A percentile compares a stretch with the other conserved stretches of the same genome.
These are phyloP conservation scores for Epicoccum sorghinum DNA, from an alignment of 2,329 filamentous ascomycete genomes.

Conservation along the genomic window DNA sequence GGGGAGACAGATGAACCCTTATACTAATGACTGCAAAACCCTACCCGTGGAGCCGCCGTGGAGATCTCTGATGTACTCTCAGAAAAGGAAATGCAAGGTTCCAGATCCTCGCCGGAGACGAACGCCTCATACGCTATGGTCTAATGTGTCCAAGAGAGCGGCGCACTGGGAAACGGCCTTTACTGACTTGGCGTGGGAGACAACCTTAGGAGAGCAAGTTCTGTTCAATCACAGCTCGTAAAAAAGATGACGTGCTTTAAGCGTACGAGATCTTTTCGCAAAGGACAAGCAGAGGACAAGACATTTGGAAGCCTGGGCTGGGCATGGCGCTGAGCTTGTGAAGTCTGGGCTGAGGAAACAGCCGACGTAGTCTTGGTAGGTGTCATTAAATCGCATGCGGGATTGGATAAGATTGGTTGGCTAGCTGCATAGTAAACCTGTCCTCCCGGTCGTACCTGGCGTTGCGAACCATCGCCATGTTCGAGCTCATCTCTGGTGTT, in stretches of 20 bases:
- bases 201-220: conserved; percentile 9
- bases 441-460: conserved; percentile 5
- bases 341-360: conserved; percentile 33
- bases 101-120: conserved; percentile 24
- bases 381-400: conserved; percentile 21
- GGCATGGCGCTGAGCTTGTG: conserved; percentile 35
- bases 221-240: conserved; percentile 28
- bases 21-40: conserved; percentile 5
- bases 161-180: conserved; percentile 21
- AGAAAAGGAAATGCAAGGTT: conserved; percentile 23
- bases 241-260: conserved; percentile 27
- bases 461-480: not conserved
- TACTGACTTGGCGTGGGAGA: conserved; percentile 30
- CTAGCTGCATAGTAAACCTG: conserved; percentile 4
- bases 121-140: conserved; percentile 26
- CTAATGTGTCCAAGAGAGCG: conserved; percentile 20
- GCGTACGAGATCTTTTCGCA: conserved; percentile 19
- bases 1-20: conserved; percentile 10
- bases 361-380: conserved; percentile 24
- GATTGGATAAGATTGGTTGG: conserved; percentile 18
- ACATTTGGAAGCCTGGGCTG: conserved; percentile 27
- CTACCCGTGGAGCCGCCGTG: conserved; percentile 12
- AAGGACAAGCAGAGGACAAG: conserved; percentile 25
- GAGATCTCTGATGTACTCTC: conserved; percentile 12
- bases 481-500: not conserved